Evolutionary conservation across 768 basidiomycete species (phyloP), one percentile per base, ranked within the genome.

Genomic region (Mrakia gelida): DNA sequence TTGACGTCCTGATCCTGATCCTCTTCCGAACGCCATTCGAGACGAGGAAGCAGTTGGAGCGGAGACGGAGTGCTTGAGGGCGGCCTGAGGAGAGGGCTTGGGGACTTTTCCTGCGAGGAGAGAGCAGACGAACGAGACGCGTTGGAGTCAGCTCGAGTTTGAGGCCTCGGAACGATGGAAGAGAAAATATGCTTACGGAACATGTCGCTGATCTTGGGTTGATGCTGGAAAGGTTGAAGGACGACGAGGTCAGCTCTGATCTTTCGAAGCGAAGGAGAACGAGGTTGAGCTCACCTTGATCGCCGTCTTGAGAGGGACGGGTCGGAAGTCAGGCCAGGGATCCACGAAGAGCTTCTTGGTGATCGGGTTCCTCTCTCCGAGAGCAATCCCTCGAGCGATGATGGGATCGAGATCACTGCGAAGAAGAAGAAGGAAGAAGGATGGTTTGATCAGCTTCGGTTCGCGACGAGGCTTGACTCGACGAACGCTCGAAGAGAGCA

Each of bases 331-430:
- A 21, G 91, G 90, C 81, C 92, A 90, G 84, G 93, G 93, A 82
- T 97, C 95, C 41, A 87, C 84, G 87, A 96, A 93, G 2, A 90
- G 88, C 67, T 88, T 81, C 59, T 88, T 86, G 41, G 90, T 89
- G 38, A 90, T 86, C 9, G 94, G 94, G 83, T 92, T 90, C 52
- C 89, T 84, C 70, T 91, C 87, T 8, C 94, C 94, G 28, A 84
- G 80, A 0, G 92, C 92, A 26, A 95, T 84, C 68, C 85, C 85
- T 83, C 87, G 89, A 21, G 93, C 94, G 41, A 92, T 80, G 30
- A 85, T 82, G 43, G 89, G 86, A 34, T 90, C 90, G 34, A 94
- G 84, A 79, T 91, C 86, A 75, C 93, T 95, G 81, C 16, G 13
- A 70, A 11, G 38, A 38, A 21, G 34, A n/a, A n/a, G 23, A 16